phyloP scores from a whole-genome alignment of 208 protist species.

The Strigomonas culicis region DNA sequence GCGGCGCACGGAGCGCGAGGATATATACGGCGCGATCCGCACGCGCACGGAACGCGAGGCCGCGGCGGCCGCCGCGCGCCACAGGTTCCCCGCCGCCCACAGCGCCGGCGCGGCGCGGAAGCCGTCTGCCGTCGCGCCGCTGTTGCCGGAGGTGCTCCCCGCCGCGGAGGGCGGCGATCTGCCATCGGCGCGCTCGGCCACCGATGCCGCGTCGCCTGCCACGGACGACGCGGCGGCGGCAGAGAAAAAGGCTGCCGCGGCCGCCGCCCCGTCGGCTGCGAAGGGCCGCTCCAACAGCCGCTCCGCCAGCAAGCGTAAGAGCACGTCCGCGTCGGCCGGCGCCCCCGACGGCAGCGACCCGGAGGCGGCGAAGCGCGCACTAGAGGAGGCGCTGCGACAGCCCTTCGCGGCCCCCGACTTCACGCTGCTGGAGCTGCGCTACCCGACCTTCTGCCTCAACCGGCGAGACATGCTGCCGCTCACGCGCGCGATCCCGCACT shows the following conservation, averaged over 20 bases:
- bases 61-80: background rate
- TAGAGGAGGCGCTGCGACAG: background rate
- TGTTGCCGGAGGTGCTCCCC: background rate
- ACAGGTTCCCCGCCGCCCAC: background rate
- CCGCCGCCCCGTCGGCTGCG: background rate
- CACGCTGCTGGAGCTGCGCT: conserved; percentile 65
- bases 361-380: background rate
- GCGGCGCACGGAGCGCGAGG: conserved; percentile 77
- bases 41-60: conserved; percentile 25
- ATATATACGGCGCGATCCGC: conserved; percentile 62
- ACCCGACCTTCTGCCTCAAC: conserved; percentile 81
- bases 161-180: too few species aligned
- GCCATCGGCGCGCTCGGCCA: background rate
- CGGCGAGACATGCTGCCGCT: conserved; percentile 83
- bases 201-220: background rate
- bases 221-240: background rate
- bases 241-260: too few species aligned
- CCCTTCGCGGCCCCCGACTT: conserved; percentile 17
- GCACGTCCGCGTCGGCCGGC: too few species aligned
- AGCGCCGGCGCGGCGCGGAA: background rate
- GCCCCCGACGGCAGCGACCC: background rate
- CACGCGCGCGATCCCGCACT: conserved; percentile 78
- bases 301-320: background rate
- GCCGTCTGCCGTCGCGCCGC: background rate
- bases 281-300: background rate